Conservation (phyloP, 1,284 basidiomycete species). For the Apiotrichum veenhuisii region DNA sequence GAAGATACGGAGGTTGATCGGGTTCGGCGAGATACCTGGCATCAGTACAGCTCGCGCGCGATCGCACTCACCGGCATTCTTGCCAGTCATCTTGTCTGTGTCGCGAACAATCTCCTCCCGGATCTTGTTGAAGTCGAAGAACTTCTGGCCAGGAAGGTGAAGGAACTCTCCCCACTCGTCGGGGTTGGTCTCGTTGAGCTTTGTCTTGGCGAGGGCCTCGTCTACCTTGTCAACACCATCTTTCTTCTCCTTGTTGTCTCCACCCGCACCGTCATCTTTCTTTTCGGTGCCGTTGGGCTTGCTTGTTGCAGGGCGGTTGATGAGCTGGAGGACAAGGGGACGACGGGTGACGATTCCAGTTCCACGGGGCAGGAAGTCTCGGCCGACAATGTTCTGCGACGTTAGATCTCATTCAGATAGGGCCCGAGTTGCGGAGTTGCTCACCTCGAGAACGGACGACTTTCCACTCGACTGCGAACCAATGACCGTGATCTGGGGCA, state of each 20-base stretch:
- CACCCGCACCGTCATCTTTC: constrained; percentile 8
- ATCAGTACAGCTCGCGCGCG: background rate
- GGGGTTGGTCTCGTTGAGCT: constrained; percentile 64
- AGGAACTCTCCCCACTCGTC: constrained; percentile 99
- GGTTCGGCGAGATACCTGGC: constrained; percentile 81
- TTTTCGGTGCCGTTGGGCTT: constrained; percentile 54
- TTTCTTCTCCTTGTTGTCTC: constrained; percentile 23
- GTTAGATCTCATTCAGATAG: background rate
- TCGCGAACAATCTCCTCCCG: constrained; percentile 93
- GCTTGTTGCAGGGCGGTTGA: constrained; percentile 65
- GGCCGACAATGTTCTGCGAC: constrained; percentile 85
- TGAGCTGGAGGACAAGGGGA: constrained; percentile 90
- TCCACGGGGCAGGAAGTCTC: constrained; percentile 95
- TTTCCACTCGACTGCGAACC: constrained; percentile 56
- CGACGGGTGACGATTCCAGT: constrained; percentile 89
- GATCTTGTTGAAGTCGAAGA: constrained; percentile 96
- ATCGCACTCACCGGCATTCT: constrained; percentile 65
- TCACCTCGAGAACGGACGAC: constrained; percentile 54
- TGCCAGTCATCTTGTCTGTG: constrained; percentile 96
- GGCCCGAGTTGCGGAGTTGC: constrained; percentile 7
- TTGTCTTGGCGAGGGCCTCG: constrained; percentile 34
- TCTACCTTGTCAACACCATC: constrained; percentile 16
- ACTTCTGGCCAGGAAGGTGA: constrained; percentile 92
- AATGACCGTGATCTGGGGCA: constrained; percentile 58
- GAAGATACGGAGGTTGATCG: constrained; percentile 95